These are phyloP conservation scores for Kodamaea lidongshanica DNA, from an alignment of 805 yeast species.

Conservation along the genomic window DNA sequence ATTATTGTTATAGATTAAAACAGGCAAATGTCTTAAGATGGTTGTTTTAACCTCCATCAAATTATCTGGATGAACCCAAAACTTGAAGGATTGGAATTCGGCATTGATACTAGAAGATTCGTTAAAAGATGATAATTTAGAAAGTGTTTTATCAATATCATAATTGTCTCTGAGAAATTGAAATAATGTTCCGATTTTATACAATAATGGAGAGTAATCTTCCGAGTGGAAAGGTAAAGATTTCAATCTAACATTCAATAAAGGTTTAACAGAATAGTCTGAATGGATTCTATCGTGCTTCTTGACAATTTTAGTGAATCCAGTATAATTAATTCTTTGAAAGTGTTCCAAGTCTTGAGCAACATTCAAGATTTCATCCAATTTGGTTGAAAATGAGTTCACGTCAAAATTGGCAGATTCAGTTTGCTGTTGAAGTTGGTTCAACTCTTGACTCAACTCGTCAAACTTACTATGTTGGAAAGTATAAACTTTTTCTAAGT, in stretches of 20 bases:
- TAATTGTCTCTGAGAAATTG: slow-evolving; percentile 74
- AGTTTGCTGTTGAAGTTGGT: slow-evolving; percentile 56
- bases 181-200: slow-evolving; percentile 75
- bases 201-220: slow-evolving; percentile 86
- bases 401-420: slow-evolving; percentile 46
- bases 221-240: slow-evolving; percentile 89
- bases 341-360: slow-evolving; percentile 87
- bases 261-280: slow-evolving; percentile 81
- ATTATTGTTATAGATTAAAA: slow-evolving; percentile 59
- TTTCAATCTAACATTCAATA: slow-evolving; percentile 80
- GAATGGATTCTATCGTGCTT: slow-evolving; percentile 92
- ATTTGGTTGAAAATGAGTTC: slow-evolving; percentile 52
- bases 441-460: slow-evolving; percentile 58
- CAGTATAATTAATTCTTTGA: slow-evolving; percentile 88
- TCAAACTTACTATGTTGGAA: slow-evolving; percentile 66
- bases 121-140: slow-evolving; percentile 44
- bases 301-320: slow-evolving; percentile 89
- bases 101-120: slow-evolving; percentile 29
- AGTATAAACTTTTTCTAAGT: slow-evolving; percentile 69
- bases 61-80: slow-evolving; percentile 97
- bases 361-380: slow-evolving; percentile 67
- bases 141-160: slow-evolving; percentile 43
- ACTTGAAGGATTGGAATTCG: slow-evolving; percentile 64
- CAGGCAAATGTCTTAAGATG: slow-evolving; percentile 88
- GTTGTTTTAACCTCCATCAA: slow-evolving; percentile 97